phyloP scores from a whole-genome alignment of 768 basidiomycete species.

The Phaeotremella skinneri region DNA sequence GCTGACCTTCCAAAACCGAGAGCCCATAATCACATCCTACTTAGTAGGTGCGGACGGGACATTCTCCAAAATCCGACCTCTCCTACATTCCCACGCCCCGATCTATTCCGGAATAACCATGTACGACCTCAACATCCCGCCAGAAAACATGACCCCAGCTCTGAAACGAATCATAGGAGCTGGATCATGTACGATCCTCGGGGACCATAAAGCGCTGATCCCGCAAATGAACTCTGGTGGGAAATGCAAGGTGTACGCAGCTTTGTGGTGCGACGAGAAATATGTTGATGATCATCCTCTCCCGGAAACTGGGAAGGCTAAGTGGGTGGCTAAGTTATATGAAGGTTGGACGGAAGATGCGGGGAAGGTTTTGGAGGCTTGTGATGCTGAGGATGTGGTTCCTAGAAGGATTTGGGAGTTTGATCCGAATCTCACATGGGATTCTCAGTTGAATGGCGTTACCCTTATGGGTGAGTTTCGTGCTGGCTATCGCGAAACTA shows the following conservation, averaged over 20 bases:
- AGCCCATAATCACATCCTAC: slow-evolving; percentile 18
- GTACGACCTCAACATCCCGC: slow-evolving; percentile 29
- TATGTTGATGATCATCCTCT: slow-evolving; percentile 27
- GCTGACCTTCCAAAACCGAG: slow-evolving; percentile 21
- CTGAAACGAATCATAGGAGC: slow-evolving; percentile 42
- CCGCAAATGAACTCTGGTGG: slow-evolving; percentile 51
- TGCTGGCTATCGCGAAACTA: too few species aligned
- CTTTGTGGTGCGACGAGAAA: slow-evolving; percentile 16
- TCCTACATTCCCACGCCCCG: slow-evolving; percentile 49
- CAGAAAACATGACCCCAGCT: slow-evolving; percentile 31
- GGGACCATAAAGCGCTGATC: slow-evolving; percentile 42
- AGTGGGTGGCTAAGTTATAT: slow-evolving; percentile 16
- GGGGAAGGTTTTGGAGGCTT: slow-evolving; percentile 20
- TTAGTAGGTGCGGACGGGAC: slow-evolving; percentile 55
- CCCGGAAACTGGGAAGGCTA: slow-evolving; percentile 10
- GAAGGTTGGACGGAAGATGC: slow-evolving; percentile 21
- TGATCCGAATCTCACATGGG: slow-evolving; percentile 20
- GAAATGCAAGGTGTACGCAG: slow-evolving; percentile 38
- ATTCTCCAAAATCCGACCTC: slow-evolving; percentile 53
- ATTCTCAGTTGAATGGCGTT: slow-evolving; percentile 22
- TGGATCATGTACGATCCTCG: slow-evolving; percentile 46
- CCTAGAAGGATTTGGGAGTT: slow-evolving; percentile 24
- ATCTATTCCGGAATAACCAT: slow-evolving; percentile 49
- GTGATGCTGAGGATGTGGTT: slow-evolving; percentile 22
- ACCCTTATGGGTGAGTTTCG: slow-evolving; percentile 24